Evolutionary conservation across 2,329 filamentous ascomycete species (phyloP).

Genomic region (Claviceps spartinae): DNA sequence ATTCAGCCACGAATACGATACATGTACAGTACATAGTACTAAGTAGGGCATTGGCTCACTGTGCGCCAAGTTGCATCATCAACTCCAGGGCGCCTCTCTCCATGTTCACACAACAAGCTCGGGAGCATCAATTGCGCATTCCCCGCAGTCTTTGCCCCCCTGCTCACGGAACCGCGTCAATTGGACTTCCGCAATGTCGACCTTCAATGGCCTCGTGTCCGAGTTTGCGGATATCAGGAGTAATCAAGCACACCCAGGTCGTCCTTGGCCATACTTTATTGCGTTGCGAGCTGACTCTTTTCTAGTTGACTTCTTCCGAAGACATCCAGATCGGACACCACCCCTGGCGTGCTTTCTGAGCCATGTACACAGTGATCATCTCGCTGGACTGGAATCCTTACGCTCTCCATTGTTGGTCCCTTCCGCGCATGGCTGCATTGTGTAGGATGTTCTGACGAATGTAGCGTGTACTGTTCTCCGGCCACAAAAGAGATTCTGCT

Average conservation of each 20-base stretch:
- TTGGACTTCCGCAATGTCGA: constrained; percentile 45
- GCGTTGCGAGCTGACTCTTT: neutral
- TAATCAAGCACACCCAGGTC: constrained; percentile 16
- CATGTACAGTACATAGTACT: constrained; percentile 10
- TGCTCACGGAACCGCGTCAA: neutral
- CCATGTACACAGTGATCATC: constrained; percentile 85
- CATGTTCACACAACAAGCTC: too few relatives aligned
- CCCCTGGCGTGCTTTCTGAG: constrained; percentile 79
- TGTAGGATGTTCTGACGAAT: neutral
- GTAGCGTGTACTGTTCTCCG: constrained; percentile 70
- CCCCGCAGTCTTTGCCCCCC: neutral
- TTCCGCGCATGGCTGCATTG: neutral
- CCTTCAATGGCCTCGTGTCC: constrained; percentile 55
- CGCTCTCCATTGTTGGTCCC: constrained; percentile 53
- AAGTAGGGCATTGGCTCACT: neutral
- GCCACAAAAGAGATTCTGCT: constrained; percentile 72
- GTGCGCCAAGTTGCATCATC: neutral
- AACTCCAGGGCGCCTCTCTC: neutral
- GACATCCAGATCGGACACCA: constrained; percentile 35
- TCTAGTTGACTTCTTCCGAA: constrained; percentile 73
- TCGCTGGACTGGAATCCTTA: constrained; percentile 64
- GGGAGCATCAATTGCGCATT: neutral
- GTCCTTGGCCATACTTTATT: neutral
- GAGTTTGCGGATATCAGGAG: constrained; percentile 72
- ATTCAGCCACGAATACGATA: neutral